Evolutionary conservation across 441 rosid species (phyloP), one percentile per base, ranked within the genome.

Genomic region (Cnidoscolus chayamansa): DNA sequence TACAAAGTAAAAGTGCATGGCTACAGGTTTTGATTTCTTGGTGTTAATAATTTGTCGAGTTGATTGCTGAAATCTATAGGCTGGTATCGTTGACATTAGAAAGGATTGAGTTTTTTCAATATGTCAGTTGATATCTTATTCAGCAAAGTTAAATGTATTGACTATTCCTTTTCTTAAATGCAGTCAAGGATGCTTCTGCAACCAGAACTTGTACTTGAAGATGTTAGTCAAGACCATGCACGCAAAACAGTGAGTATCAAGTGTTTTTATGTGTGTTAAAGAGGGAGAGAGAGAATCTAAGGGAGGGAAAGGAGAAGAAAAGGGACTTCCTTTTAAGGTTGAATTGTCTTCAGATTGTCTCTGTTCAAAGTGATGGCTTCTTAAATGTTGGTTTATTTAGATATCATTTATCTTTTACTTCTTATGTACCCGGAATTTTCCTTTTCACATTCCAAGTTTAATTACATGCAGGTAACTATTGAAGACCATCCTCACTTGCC

Each of bases 401-500:
- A 54, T 67, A 19, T 40, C 25, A 11, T 2, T 10, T 56, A 35
- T 35, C 30, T 9, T 6, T 54, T 20, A 53, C 63, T 15, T 63
- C 10, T 54, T 31, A 19, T 25, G 12, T 17, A 32, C 19, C 51
- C 12, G 16, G 17, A n/a, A 53, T 57, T 17, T 4, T 11, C 16
- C 47, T 49, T 76, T 13, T 10, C 2, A 43, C n/a, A 20, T 13
- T 45, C 0, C 3, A n/a, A 68, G 63, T 74, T 72, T 59, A 54
- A 48, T 66, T 43, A 40, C 32, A 51, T 45, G 31, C 92, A 95
- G 99, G 99, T 95, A 45, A 95, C 99, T 16, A 93, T 93, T 71
- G 99, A 91, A 84, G 99, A 90, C 74, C 99, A 93, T 80, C 92
- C 99, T 7, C 98, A 95, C 80, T 85, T 93, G 74, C 90, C 97